These are phyloP conservation scores for Sphaerostilbella broomeana DNA, from an alignment of 2,329 filamentous ascomycete genomes.

Conservation along the genomic window DNA sequence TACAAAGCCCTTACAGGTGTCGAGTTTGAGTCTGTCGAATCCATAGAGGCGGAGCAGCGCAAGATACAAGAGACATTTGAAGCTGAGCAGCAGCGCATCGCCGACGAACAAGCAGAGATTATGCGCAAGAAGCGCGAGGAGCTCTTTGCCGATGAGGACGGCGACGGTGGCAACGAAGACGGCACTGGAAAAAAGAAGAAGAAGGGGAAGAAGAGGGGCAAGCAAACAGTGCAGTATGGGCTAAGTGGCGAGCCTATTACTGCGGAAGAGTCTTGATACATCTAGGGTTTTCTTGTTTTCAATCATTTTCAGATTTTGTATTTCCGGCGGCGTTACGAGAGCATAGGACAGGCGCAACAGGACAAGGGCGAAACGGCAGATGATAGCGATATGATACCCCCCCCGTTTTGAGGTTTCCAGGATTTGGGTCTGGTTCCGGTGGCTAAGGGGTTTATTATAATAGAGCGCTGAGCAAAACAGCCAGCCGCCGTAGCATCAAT, in stretches of 20 bases:
- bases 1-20: conserved; percentile 49
- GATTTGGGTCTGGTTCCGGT: not conserved
- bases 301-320: not conserved
- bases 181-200: conserved; percentile 27
- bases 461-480: no score
- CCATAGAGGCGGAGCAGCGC: conserved; percentile 49
- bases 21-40: conserved; percentile 49
- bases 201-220: conserved; percentile 26
- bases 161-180: conserved; percentile 11
- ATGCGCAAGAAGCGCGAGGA: conserved; percentile 43
- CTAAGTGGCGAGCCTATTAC: conserved; percentile 32
- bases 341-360: conserved; percentile 9
- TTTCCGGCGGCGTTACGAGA: not conserved
- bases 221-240: conserved; percentile 29
- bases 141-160: conserved; percentile 38
- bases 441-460: no score
- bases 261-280: conserved; percentile 17
- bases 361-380: not conserved
- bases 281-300: not conserved
- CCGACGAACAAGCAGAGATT: conserved; percentile 42
- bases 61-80: conserved; percentile 40
- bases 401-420: conserved; percentile 4
- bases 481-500: no score
- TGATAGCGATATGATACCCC: conserved; percentile 10
- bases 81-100: conserved; percentile 35